Base-by-base conservation (phyloP, 345 rosid species). In the Euclidium syriacum region DNA sequence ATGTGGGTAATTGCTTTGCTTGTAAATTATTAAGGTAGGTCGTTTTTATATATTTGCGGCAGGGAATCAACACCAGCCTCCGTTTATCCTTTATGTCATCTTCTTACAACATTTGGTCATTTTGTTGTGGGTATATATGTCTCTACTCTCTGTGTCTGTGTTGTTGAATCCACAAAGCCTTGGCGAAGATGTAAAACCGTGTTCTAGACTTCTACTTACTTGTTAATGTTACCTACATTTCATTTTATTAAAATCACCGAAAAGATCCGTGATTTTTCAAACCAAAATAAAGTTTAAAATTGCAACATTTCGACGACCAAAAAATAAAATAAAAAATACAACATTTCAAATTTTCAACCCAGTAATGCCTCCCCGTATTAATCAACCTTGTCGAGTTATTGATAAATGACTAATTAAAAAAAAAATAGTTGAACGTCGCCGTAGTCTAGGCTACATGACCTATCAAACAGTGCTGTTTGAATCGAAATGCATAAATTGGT, bases 41-140 rank as follows among this genome's bases (percentile, higher is more conserved):
- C 30, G 46, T 65, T 54, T 40, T 44, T 34, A 38, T 26, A 34
- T 10, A 46, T 48, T 44, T 65, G 62, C 70, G 63, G 70, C 53
- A 35, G 20, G 43, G 53, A 54, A 65, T 65, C 54, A 54, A 65
- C 62, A 54, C 70, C 54, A 54, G 63, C 63, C 63, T 25, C 25
- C 46, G 48, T 44, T 29, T 65, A 56, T 67, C 49, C 5, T n/a
- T n/a, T 36, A 25, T 19, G 17, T 12, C 29, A 43, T 43, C 35
- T 65, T 65, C 32, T 46, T 30, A 9, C 2, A 24, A 27, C 55
- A 66, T 46, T 56, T 44, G 18, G 18, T 14, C 27, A 12, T 26
- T 48, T 25, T 14, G 33, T 26, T 2, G 3, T 27, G 3, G 11
- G n/a, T n/a, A 3, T 48, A 24, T 10, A 47, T 47, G 52, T 47